Percentiles rank a stretch among this genome's conserved stretches.
Conservation (phyloP, 2,329 filamentous ascomycete genomes). For the Trichophyton rubrum region DNA sequence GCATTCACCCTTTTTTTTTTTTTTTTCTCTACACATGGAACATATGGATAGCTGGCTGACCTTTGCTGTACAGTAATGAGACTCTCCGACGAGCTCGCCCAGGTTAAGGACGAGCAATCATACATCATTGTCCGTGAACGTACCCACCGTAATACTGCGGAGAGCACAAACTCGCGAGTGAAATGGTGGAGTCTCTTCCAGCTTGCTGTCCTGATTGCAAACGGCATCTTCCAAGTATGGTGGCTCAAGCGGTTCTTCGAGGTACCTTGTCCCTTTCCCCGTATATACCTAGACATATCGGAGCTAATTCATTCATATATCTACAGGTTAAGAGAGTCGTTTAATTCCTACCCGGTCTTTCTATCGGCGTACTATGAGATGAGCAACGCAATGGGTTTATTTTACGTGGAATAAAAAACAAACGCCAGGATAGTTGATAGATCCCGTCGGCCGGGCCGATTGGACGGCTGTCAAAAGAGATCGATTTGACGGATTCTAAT, state of each 20-base stretch:
- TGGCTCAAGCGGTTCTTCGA: slow-evolving; percentile 98
- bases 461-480: not conserved
- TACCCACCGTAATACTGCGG: slow-evolving; percentile 94
- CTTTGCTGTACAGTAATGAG: slow-evolving; percentile 52
- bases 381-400: not conserved
- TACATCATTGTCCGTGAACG: slow-evolving; percentile 94
- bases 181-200: slow-evolving; percentile 99
- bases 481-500: not conserved
- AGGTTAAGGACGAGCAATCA: slow-evolving; percentile 94
- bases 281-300: not conserved
- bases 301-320: slow-evolving; percentile 10
- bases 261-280: slow-evolving; percentile 35
- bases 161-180: slow-evolving; percentile 92
- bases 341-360: slow-evolving; percentile 15
- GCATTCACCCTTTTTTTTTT: too few species aligned
- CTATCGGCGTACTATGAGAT: not conserved
- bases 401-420: not conserved
- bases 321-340: slow-evolving; percentile 37
- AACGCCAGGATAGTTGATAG: not conserved
- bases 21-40: not conserved
- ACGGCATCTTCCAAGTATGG: slow-evolving; percentile 98
- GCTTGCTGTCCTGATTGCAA: slow-evolving; percentile 71
- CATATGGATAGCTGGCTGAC: not conserved
- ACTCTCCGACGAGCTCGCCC: slow-evolving; percentile 71
- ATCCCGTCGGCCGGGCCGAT: not conserved